Conservation (phyloP, 768 basidiomycete genomes). For the Lactarius quietus region DNA sequence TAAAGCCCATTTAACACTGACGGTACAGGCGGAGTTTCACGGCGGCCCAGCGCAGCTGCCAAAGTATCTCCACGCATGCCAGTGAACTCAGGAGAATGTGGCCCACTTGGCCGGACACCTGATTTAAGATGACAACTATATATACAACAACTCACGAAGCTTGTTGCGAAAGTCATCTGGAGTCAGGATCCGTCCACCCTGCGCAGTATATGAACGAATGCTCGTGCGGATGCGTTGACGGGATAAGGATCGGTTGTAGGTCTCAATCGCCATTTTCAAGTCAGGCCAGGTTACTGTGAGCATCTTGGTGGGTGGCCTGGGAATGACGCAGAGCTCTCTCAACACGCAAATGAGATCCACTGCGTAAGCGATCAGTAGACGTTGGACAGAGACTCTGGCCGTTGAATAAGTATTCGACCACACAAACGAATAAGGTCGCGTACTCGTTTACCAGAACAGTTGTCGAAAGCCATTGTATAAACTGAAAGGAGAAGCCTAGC, state of each 20-base stretch:
- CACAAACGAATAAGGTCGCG: background rate
- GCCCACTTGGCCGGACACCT: no score
- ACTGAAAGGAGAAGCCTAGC: no score
- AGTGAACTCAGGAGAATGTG: no score
- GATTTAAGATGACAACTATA: background rate
- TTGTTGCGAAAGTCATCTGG: background rate
- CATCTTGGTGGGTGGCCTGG: no score
- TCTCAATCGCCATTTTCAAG: background rate
- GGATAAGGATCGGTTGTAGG: background rate
- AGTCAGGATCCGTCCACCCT: background rate
- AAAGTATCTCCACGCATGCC: conserved; percentile 60
- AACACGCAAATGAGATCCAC: background rate
- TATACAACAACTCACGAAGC: background rate
- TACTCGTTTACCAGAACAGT: no score
- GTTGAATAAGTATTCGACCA: background rate
- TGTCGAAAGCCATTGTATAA: no score
- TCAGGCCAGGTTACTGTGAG: background rate
- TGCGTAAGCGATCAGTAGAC: background rate
- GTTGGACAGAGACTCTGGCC: background rate
- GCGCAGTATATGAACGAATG: background rate
- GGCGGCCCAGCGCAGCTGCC: conserved; percentile 64
- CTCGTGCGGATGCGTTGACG: background rate
- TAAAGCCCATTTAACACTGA: no score
- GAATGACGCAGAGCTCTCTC: background rate
- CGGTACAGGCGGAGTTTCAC: conserved; percentile 74